phyloP scores from a whole-genome alignment of 2,329 filamentous ascomycete species.

The Cladorrhinum sp. region DNA sequence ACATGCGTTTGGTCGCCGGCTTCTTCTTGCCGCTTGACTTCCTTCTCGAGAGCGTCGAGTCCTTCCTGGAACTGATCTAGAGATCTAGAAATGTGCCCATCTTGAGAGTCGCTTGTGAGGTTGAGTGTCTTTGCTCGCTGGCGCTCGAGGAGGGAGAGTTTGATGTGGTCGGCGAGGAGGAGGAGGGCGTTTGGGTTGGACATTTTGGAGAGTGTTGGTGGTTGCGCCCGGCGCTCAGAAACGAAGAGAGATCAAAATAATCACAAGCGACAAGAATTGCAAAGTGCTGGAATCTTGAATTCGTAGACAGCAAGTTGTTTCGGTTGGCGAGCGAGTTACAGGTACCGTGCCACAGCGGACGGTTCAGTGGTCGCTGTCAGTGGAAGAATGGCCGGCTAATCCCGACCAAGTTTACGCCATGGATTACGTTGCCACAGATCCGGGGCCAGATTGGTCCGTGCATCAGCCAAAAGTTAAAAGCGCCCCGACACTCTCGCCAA shows the following conservation, averaged over 20 bases:
- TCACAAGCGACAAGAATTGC: background rate
- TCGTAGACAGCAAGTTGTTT: background rate
- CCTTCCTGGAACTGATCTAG: conserved; percentile 83
- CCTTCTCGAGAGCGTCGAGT: conserved; percentile 64
- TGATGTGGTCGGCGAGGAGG: conserved; percentile 93
- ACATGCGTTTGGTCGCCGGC: conserved; percentile 60
- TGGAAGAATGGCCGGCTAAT: conserved; percentile 1
- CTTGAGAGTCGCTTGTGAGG: conserved; percentile 74
- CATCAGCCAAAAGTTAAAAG: background rate
- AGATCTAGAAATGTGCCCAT: conserved; percentile 84
- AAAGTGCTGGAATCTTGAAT: no score
- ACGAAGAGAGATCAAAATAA: background rate
- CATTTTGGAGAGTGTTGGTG: conserved; percentile 35
- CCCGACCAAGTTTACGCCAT: no score
- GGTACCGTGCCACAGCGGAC: background rate
- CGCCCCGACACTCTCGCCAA: background rate
- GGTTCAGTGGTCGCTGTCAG: background rate
- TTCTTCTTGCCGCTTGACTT: conserved; percentile 62
- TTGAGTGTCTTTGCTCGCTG: conserved; percentile 80
- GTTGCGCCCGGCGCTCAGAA: background rate
- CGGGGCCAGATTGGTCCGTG: background rate
- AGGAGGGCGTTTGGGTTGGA: conserved; percentile 73
- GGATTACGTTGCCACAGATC: background rate
- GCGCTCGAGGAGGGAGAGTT: conserved; percentile 88
- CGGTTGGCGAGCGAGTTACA: conserved; percentile 10